Evolutionary conservation across 2,329 filamentous ascomycete species (phyloP).

Genomic region (Fusarium concolor): DNA sequence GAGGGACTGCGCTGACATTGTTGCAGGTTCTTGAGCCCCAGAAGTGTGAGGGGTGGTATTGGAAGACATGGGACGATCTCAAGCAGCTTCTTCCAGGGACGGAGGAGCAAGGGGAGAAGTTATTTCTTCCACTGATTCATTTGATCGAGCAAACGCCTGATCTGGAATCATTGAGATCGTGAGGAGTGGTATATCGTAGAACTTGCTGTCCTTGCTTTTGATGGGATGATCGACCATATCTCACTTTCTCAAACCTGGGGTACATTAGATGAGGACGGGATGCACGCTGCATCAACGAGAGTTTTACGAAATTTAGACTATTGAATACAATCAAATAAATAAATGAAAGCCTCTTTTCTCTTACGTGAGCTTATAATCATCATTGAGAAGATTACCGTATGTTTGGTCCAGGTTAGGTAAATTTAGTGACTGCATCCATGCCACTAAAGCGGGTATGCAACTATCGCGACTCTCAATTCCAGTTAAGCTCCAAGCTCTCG

Average conservation of each 20-base stretch:
- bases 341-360: neutral
- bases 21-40: conserved; percentile 58
- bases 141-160: conserved; percentile 45
- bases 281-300: too few species aligned
- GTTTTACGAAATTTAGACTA: too few species aligned
- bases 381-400: too few species aligned
- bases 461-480: conserved; percentile 43
- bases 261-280: neutral
- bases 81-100: conserved; percentile 40
- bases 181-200: neutral
- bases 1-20: neutral
- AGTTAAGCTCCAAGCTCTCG: conserved; percentile 23
- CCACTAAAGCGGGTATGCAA: conserved; percentile 44
- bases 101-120: conserved; percentile 32
- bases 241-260: neutral
- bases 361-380: neutral
- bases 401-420: neutral
- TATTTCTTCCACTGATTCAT: conserved; percentile 52
- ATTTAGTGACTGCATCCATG: neutral
- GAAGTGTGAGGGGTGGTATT: conserved; percentile 65
- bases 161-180: conserved; percentile 35
- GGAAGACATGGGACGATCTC: conserved; percentile 60
- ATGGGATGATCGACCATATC: neutral
- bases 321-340: too few species aligned
- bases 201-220: neutral